Base-by-base conservation (phyloP, 257 asterid genomes). In the Nicotiana attenuata region DNA sequence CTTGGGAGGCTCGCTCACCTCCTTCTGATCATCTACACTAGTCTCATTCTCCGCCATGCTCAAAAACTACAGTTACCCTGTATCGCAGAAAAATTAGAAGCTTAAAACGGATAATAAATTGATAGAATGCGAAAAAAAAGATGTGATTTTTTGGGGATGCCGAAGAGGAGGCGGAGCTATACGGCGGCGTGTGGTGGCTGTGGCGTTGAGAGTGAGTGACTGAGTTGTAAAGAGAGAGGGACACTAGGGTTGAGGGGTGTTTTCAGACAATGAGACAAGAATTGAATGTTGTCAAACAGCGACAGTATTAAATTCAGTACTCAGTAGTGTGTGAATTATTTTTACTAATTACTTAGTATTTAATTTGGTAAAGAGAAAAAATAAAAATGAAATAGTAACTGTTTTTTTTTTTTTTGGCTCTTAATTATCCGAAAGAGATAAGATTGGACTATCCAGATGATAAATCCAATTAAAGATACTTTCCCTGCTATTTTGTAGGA, bases 11-110 rank as follows among this genome's bases (percentile, higher is more conserved):
- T 77, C 95, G 77, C 67, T 87, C 26, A 82, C 89, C 69, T 83
- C 93, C 87, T 83, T 89, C 16, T 86, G 95, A 83, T 84, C 85
- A 73, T 82, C 91, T 65, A 80, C 89, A 50, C 80, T 87, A 7
- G 82, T 86, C 53, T 87, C 92, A 67, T 78, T 89, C 81, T 92
- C 96, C 73, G 90, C 93, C 92, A 89, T 89, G 83, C 64, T 80
- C 64, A 24, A 13, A 53, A 33, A 64, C 38, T 78, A 61, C 63
- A 52, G 14, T 28, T 38, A 50, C 45, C 19, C 63, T 56, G 63
- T 76, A n/a, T 16, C 26, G 5, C 7, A 53, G 24, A 8, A 26
- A 53, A 60, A 20, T 60, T 60, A 50, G 5, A 17, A 10, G 20
- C 10, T 47, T 67, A 5, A 45, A 75, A 41, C 79, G n/a, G 28